Evolutionary conservation across 208 protist genomes (phyloP), one percentile per base, ranked within the genome.

Genomic region (Phytomonas francai): DNA sequence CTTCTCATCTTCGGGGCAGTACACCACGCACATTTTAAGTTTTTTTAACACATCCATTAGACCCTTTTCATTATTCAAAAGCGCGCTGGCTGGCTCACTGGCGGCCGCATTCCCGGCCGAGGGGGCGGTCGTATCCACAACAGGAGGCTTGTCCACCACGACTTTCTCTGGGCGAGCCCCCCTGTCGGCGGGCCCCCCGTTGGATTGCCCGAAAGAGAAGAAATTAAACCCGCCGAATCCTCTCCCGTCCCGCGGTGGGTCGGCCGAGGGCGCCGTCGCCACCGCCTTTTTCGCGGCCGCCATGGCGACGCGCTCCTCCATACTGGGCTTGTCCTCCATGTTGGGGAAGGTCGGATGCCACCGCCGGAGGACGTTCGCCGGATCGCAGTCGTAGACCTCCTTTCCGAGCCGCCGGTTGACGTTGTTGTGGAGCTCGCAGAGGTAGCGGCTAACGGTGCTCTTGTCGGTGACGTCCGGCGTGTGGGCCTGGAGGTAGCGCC

Each of bases 361-460:
- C 33, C 88, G 82, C 19, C 70, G 45, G 34, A 96, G 83, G 34
- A 96, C 76, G 65, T 74, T 77, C 51, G 83, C 79, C 9, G 86
- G 83, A 32, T 89, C 71, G 68, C 91, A 96, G 73, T 91, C 79
- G 65, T 86, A 93, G 31, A 70, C 14, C 32, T 76, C 63, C 62
- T 97, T 97, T 32, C 81, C 83, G 0, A 94, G 54, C 32, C 78
- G 83, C 58, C 81, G 77, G 60, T 88, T 97, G 11, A 97, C 92
- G n/a, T 77, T 70, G 74, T 97, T 97, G 77, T 97, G 92, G 56
- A 95, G 74, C 74, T 92, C 82, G 73, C 92, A 97, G 25, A 94
- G 68, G 73, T 89, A 97, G 28, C 81, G 78, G 28, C 79, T 89
- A 6, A 94, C 62, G 57, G 71, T 65, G 16, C 81, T 63, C 68